A percentile compares a stretch with the other conserved stretches of the same genome.
Evolutionary conservation across 768 basidiomycete species (phyloP).

Genomic region (Lactifluus hygrophoroides): DNA sequence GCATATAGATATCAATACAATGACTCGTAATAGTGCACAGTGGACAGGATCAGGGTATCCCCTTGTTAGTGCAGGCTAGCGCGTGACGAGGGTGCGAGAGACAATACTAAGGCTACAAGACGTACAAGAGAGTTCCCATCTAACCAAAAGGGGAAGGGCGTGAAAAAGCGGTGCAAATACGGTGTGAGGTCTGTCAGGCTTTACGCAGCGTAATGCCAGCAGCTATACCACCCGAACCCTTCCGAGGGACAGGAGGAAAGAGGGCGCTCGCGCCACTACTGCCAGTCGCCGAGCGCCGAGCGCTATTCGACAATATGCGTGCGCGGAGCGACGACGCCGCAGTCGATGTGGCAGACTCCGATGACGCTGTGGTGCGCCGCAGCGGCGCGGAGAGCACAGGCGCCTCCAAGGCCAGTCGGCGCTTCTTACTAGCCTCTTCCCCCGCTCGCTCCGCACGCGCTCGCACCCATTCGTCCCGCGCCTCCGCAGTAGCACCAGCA

Average conservation of each 20-base stretch:
- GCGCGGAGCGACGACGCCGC: conserved; percentile 14
- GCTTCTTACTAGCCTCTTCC: conserved; percentile 39
- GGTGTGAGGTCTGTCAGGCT: neutral
- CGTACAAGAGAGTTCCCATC: neutral
- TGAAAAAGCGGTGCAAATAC: neutral
- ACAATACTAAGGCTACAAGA: conserved; percentile 10
- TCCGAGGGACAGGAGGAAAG: neutral
- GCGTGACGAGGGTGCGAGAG: neutral
- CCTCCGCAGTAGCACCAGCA: conserved; percentile 43
- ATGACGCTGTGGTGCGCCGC: conserved; percentile 1
- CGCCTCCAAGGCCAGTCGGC: conserved; percentile 27
- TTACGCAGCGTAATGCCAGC: conserved; percentile 14
- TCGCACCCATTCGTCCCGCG: conserved; percentile 53
- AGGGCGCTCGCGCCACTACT: neutral
- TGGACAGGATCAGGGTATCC: neutral
- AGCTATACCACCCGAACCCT: neutral
- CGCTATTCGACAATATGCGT: conserved; percentile 17
- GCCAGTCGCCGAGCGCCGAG: conserved; percentile 7
- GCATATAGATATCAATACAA: neutral
- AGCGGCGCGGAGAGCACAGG: conserved; percentile 1
- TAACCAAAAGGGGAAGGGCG: neutral
- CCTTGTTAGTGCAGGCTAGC: neutral
- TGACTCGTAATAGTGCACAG: neutral
- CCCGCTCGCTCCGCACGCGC: conserved; percentile 40
- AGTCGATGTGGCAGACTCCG: neutral